Evolutionary conservation across 352 stramenopile genomes (phyloP).

Genomic region (Globisporangium spinosum): DNA sequence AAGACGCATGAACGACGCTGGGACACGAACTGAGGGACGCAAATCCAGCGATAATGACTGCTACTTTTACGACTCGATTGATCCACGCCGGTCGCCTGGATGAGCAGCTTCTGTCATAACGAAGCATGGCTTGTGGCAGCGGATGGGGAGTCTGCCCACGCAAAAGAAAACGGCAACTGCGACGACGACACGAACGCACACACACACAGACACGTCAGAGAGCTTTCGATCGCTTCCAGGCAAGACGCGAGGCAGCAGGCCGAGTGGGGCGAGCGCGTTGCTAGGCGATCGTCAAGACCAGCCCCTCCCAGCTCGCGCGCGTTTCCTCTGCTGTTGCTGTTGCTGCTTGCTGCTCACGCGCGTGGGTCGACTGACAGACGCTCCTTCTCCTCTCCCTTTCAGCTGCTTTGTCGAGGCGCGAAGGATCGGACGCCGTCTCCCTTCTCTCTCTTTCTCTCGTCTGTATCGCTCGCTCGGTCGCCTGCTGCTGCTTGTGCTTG

Average conservation of each 20-base stretch:
- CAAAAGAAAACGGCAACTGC: neutral
- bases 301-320: neutral
- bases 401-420: neutral
- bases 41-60: neutral
- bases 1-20: neutral
- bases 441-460: neutral
- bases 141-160: neutral
- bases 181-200: constrained; percentile 5
- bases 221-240: neutral
- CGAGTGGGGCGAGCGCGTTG: neutral
- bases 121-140: constrained; percentile 6
- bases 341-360: neutral
- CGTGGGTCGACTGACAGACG: neutral
- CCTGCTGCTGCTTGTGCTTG: neutral
- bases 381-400: neutral
- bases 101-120: neutral
- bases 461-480: neutral
- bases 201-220: neutral
- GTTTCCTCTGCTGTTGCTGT: neutral
- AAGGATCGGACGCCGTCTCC: neutral
- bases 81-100: constrained; percentile 6
- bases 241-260: neutral
- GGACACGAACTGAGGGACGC: neutral
- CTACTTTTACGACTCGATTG: neutral
- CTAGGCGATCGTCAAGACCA: neutral